phyloP scores from a whole-genome alignment of 192 early-diverging fungal species.

The Mortierella hygrophila region DNA sequence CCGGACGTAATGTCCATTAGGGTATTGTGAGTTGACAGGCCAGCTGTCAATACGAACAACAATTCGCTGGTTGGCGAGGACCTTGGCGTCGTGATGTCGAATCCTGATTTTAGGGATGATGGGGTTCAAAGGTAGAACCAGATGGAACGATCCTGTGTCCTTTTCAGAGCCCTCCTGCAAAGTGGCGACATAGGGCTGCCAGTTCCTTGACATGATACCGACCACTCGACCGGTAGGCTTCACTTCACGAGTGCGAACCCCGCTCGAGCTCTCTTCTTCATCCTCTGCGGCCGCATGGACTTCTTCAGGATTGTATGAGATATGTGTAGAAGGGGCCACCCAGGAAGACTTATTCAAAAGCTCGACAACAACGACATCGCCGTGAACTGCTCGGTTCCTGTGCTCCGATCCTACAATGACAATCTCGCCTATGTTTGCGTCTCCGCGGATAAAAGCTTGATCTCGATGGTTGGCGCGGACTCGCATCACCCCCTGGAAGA shows the following conservation, averaged over 20 bases:
- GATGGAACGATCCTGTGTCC: conserved; percentile 65
- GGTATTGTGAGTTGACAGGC: conserved; percentile 77
- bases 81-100: conserved; percentile 69
- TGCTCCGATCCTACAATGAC: conserved; percentile 70
- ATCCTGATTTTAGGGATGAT: conserved; percentile 83
- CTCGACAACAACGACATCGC: conserved; percentile 76
- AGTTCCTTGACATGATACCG: conserved; percentile 73
- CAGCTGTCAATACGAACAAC: conserved; percentile 82
- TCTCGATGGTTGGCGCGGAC: conserved; percentile 58
- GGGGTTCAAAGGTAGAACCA: conserved; percentile 77
- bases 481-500: conserved; percentile 59
- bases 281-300: conserved; percentile 40
- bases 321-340: conserved; percentile 59
- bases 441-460: conserved; percentile 62
- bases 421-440: conserved; percentile 64
- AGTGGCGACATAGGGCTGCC: conserved; percentile 84
- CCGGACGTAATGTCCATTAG: conserved; percentile 82
- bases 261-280: conserved; percentile 18
- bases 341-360: conserved; percentile 62
- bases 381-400: conserved; percentile 69
- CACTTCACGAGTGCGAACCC: conserved; percentile 29
- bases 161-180: conserved; percentile 71
- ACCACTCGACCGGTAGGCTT: conserved; percentile 70
- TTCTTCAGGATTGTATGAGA: conserved; percentile 57
- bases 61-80: conserved; percentile 72